Base-by-base conservation (phyloP, 2,329 filamentous ascomycete species). In the Pseudocercospora pini-densiflorae region DNA sequence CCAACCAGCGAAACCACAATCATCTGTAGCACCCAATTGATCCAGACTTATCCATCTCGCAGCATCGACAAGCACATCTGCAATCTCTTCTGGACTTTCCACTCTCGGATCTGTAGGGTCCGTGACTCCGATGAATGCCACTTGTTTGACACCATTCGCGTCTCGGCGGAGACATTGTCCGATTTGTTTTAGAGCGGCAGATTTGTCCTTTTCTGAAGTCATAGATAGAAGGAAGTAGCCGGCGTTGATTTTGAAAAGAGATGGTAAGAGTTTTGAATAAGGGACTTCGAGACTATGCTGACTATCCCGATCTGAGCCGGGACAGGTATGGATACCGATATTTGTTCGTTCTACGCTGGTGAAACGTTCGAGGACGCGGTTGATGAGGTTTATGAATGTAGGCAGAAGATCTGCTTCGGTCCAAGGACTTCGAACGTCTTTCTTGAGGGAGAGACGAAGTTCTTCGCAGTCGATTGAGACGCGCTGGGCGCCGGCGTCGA, bases 351-450 rank as follows among this genome's bases (percentile, higher is more conserved):
- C 60, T 3, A 31, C 60, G 31, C 45, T 49, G 19, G 60, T 62
- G 19, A 62, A 62, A 24, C 60, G 60, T 27, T 62, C 60, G 10
- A 62, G 49, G 14, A 62, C 60, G 19, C 60, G 47, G n/a, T 62
- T 62, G 8, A 49, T 33, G n/a, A 62, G 49, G 19, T 55, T 31
- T 14, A 62, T 45, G 24, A 62, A 62, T 9, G 27, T 40, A 1
- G 40, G 29, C 2, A 62, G 33, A 3, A 62, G 49, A 7, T 54
- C 51, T 10, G 29, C 29, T 29, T 55, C 31, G 9, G 60, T 62
- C 60, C 60, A 62, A 5, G 60, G 60, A 43, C 31, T 62, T 19
- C 60, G 47, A 10, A 24, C 12, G 40, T 62, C 60, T n/a, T 62
- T 54, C 14, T 54, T 62, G n/a, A 36, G 45, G 3, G 47, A 23